A percentile compares a stretch with the other conserved stretches of the same genome.
Conservation (phyloP, 225 moss, liverwort and hornwort species). For the Asterella californica region DNA sequence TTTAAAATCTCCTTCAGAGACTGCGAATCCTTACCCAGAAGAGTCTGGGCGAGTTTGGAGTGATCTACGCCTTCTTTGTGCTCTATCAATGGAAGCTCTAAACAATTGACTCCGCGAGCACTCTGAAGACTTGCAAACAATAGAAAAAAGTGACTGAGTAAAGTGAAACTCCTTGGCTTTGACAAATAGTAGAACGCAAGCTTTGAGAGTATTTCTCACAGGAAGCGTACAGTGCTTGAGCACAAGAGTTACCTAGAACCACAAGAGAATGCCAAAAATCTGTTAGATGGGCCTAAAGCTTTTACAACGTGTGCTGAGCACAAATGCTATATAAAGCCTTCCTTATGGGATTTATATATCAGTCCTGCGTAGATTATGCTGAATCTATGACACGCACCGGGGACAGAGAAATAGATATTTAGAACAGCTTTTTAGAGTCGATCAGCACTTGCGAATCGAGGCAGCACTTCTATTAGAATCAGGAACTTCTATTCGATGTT, state of each 20-base stretch:
- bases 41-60: conserved; percentile 56
- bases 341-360: not conserved
- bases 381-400: too few relatives aligned
- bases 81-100: conserved; percentile 93
- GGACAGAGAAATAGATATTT: not conserved
- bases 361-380: not conserved
- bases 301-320: not conserved
- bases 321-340: not conserved
- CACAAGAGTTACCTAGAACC: not conserved
- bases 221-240: not conserved
- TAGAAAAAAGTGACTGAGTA: not conserved
- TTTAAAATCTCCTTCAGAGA: not conserved
- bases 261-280: not conserved
- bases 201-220: not conserved
- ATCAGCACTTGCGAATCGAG: not conserved
- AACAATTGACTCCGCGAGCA: conserved; percentile 68
- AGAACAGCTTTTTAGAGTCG: not conserved
- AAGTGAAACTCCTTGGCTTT: not conserved
- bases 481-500: too few relatives aligned
- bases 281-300: not conserved
- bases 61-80: conserved; percentile 77
- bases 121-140: conserved; percentile 38
- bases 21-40: conserved; percentile 52
- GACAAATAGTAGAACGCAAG: not conserved
- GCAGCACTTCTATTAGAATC: not conserved